phyloP scores from a whole-genome alignment of 1,284 basidiomycete genomes.

The Cutaneotrichosporon spelunceum region DNA sequence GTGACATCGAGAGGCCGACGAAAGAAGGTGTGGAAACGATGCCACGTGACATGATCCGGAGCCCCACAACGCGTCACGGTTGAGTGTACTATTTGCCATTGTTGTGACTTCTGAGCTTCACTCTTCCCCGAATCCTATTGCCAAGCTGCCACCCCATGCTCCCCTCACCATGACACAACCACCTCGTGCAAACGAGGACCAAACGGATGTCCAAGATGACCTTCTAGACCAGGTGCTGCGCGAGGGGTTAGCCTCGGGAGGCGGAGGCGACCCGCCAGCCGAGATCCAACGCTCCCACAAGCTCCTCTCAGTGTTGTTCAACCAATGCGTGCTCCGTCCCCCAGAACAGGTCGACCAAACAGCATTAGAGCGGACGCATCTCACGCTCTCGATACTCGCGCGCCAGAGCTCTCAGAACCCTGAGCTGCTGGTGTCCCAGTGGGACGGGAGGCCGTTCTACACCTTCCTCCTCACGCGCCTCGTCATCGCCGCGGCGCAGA shows the following conservation, averaged over 20 bases:
- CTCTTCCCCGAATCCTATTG: neutral
- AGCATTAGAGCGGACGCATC: conserved; percentile 26
- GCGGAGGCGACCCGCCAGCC: conserved; percentile 21
- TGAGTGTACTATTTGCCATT: conserved; percentile 13
- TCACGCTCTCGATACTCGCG: conserved; percentile 38
- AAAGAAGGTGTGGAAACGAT: neutral
- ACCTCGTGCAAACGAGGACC: neutral
- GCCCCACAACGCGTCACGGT: conserved; percentile 9
- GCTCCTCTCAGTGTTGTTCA: conserved; percentile 40
- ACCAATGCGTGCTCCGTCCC: conserved; percentile 37
- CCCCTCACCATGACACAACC: conserved; percentile 10
- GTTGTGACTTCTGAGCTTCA: neutral
- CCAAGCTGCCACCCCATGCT: neutral
- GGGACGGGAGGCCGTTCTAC: conserved; percentile 32
- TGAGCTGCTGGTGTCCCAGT: conserved; percentile 24
- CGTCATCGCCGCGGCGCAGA: conserved; percentile 31
- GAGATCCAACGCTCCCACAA: conserved; percentile 27
- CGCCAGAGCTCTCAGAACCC: conserved; percentile 29
- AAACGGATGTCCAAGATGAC: conserved; percentile 17
- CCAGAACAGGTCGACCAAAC: conserved; percentile 12
- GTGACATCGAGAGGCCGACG: neutral
- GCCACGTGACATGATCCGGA: neutral
- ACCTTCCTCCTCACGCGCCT: conserved; percentile 44
- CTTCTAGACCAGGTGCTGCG: conserved; percentile 40
- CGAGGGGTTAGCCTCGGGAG: conserved; percentile 33